Evolutionary conservation across 2,329 filamentous ascomycete species (phyloP), one percentile per base, ranked within the genome.

Genomic region (Arthrobotrys sphaeroides): DNA sequence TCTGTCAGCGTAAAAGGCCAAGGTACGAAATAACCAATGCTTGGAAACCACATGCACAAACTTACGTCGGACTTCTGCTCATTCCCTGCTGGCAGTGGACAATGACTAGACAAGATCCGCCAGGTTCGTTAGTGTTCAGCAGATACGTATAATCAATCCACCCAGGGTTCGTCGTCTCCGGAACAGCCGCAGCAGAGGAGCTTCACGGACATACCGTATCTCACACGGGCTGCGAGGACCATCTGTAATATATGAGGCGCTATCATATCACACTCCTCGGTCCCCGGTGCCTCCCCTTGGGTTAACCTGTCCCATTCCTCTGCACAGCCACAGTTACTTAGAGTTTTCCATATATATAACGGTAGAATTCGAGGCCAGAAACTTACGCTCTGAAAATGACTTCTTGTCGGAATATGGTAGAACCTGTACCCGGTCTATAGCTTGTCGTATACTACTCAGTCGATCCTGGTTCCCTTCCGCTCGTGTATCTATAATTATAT

Each of bases 31-130:
- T n/a, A n/a, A n/a, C n/a, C n/a, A n/a, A n/a, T n/a, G n/a, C n/a
- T n/a, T n/a, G n/a, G n/a, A n/a, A n/a, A n/a, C n/a, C n/a, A n/a
- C n/a, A n/a, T n/a, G n/a, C n/a, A n/a, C n/a, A n/a, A n/a, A 57
- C 70, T 62, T 64, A 74, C 64, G 43, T 36, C 24, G 72, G 72
- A 28, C 72, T 75, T 57, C 72, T 42, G 9, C 24, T 64, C 5
- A 26, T 24, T 22, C 72, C 72, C 9, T 40, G 36, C 7, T 40
- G 33, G 22, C 72, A 75, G 16, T 75, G 72, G 0, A 75, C 72
- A 16, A 75, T 75, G 1, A 69, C 70, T 49, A 45, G n/a, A n/a
- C n/a, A 33, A 33, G 1, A 33, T 3, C 5, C 31, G 12, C 31
- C 7, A 33, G 7, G 7, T 2, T 33, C 31, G 7, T 9, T 33